phyloP scores from a whole-genome alignment of 2,329 filamentous ascomycete genomes.

The Paecilomyces variotii region DNA sequence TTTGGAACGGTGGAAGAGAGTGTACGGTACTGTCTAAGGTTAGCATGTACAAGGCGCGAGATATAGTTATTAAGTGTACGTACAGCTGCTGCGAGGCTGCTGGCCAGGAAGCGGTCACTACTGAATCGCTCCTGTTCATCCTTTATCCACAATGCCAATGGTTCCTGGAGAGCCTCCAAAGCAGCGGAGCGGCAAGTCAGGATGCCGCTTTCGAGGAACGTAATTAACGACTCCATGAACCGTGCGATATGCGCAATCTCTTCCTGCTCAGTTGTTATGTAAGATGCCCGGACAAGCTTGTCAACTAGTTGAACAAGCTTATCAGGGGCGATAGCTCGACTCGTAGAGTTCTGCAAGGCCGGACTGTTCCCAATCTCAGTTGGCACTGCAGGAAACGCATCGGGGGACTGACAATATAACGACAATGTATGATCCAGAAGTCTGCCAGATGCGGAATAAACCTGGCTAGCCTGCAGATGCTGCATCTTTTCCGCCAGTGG shows the following conservation, averaged over 20 bases:
- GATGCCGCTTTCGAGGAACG: slow-evolving; percentile 46
- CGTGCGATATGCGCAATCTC: slow-evolving; percentile 33
- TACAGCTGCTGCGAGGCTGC: slow-evolving; percentile 27
- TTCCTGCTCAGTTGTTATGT: slow-evolving; percentile 37
- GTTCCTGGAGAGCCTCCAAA: slow-evolving; percentile 51
- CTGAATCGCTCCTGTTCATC: slow-evolving; percentile 22
- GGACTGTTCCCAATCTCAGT: neutral
- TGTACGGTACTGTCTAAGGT: slow-evolving; percentile 21
- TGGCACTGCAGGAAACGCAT: neutral
- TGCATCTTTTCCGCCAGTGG: slow-evolving; percentile 54
- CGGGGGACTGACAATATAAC: slow-evolving; percentile 17
- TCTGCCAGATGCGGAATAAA: slow-evolving; percentile 27
- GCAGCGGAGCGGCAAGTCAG: slow-evolving; percentile 46
- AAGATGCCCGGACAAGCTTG: slow-evolving; percentile 47
- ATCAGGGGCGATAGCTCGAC: slow-evolving; percentile 27
- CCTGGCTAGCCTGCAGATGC: slow-evolving; percentile 15
- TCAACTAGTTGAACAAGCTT: slow-evolving; percentile 56
- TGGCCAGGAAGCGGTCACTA: slow-evolving; percentile 19
- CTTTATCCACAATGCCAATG: slow-evolving; percentile 27
- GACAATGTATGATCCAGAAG: slow-evolving; percentile 29
- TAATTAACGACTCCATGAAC: slow-evolving; percentile 48
- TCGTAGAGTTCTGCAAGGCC: neutral
- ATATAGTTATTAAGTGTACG: slow-evolving; percentile 11
- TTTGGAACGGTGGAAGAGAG: slow-evolving; percentile 24
- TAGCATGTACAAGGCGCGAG: slow-evolving; percentile 8